phyloP scores from a whole-genome alignment of 768 basidiomycete genomes.

The Tricholoma terreum region DNA sequence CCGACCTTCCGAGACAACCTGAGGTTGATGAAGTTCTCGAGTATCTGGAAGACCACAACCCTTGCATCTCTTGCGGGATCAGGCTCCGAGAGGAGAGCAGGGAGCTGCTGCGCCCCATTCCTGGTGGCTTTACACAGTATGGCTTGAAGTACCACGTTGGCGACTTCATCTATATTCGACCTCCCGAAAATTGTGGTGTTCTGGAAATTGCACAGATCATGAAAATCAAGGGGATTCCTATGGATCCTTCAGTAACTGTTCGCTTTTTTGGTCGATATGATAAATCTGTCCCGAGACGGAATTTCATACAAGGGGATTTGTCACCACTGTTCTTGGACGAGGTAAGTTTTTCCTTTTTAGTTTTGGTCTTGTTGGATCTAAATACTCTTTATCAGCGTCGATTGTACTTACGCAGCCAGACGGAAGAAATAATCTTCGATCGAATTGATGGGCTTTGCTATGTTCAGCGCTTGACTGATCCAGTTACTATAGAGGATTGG shows the following conservation, averaged over 20 bases:
- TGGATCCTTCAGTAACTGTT: constrained; percentile 30
- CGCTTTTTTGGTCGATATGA: constrained; percentile 46
- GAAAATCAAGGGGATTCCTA: constrained; percentile 28
- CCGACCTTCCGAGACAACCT: constrained; percentile 38
- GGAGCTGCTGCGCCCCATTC: constrained; percentile 23
- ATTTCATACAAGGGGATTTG: constrained; percentile 2
- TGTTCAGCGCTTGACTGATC: constrained; percentile 37
- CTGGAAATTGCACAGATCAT: constrained; percentile 59
- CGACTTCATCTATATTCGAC: constrained; percentile 62
- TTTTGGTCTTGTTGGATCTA: background rate
- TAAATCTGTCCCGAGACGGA: constrained; percentile 24
- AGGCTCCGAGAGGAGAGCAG: constrained; percentile 23
- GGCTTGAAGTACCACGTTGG: constrained; percentile 50
- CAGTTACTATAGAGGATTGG: constrained; percentile 43
- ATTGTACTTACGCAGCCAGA: constrained; percentile 38
- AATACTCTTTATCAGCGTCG: constrained; percentile 28
- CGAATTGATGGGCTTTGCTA: constrained; percentile 55
- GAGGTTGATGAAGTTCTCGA: constrained; percentile 24
- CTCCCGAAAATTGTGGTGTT: constrained; percentile 23
- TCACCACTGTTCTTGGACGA: constrained; percentile 35
- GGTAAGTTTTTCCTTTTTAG: constrained; percentile 28
- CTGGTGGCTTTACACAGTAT: constrained; percentile 36
- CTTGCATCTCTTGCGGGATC: constrained; percentile 52
- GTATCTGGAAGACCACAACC: constrained; percentile 27
- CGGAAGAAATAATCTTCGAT: constrained; percentile 28